Evolutionary conservation across 2,329 filamentous ascomycete species (phyloP), one percentile per base, ranked within the genome.

Genomic region (Trichoderma pleuroti): DNA sequence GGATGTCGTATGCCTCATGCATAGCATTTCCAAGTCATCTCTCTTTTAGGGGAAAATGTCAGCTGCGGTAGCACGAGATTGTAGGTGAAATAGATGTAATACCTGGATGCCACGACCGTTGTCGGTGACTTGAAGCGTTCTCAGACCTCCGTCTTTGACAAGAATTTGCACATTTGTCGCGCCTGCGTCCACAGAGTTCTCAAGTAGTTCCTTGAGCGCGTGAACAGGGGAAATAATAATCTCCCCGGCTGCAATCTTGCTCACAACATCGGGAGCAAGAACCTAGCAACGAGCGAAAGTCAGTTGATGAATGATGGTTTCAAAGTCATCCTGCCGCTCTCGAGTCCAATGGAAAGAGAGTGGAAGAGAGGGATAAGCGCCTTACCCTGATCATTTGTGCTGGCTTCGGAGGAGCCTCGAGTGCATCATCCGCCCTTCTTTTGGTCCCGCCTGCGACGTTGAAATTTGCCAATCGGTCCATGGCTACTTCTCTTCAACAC

Each of bases 181-280:
- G 6, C 96, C 95, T n/a, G 97, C 96, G 82, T 99, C 97, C 18
- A 99, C 94, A 5, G 96, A 92, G 76, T 99, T 99, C 80, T 99
- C 96, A 14, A 99, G 94, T 63, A 99, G 84, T 80, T 99, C 96
- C 81, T 99, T 99, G 70, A 99, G 82, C 4, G 97, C 96, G 80
- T 99, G 93, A 32, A 98, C 94, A 0, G 96, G 97, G 2, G 96
- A 95, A 62, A 99, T 94, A 72, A 99, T 99, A 76, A 99, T 99
- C 81, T 99, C 96, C 24, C 96, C 96, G 0, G 96, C 96, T 1
- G 96, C 96, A 75, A 99, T 99, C 81, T 98, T 99, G 85, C 98
- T 99, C 74, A 99, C 92, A 26, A 99, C 96, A 82, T 96, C 92
- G 73, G 92, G 90, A 77, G 97, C 93, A 30, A 99, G 87, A 16